A percentile compares a stretch with the other conserved stretches of the same genome.
Conservation (phyloP, 2,329 filamentous ascomycete species). For the Aspergillus sp. region DNA sequence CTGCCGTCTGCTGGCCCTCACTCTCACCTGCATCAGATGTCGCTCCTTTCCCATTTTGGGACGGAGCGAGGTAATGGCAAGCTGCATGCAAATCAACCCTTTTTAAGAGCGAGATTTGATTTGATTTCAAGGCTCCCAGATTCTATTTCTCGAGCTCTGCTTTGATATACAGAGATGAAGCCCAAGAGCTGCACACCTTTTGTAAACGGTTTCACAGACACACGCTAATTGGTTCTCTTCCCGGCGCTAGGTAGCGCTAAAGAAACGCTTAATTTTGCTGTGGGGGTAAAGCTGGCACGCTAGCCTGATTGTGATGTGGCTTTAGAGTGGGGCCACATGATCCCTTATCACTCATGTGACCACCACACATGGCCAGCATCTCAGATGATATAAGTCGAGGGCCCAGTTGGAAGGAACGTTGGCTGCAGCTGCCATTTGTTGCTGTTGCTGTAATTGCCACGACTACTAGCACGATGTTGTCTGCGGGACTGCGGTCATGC, state of each 20-base stretch:
- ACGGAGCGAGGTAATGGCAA: too few species aligned
- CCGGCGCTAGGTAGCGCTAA: slow-evolving; percentile 1
- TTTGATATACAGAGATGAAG: neutral
- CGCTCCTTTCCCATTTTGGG: too few species aligned
- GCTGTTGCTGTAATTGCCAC: neutral
- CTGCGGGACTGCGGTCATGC: neutral
- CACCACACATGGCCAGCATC: neutral
- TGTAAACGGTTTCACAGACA: slow-evolving; percentile 2
- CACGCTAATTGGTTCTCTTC: slow-evolving; percentile 6
- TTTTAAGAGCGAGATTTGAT: too few species aligned
- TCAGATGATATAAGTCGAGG: neutral
- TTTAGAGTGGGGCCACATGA: neutral
- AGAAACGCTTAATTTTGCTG: neutral
- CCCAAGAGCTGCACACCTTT: neutral
- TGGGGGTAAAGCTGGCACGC: neutral
- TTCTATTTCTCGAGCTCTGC: neutral
- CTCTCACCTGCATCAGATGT: too few species aligned
- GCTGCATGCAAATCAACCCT: too few species aligned
- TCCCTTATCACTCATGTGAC: neutral
- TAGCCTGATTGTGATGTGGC: neutral
- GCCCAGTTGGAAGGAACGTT: neutral
- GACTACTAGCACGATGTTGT: neutral
- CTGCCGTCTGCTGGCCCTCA: too few species aligned
- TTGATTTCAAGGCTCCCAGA: too few species aligned
- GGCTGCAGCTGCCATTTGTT: neutral